Percentiles rank a stretch among this genome's conserved stretches.
Conservation (phyloP, 169 alveolate genomes). For the Plasmodium falciparum region DNA sequence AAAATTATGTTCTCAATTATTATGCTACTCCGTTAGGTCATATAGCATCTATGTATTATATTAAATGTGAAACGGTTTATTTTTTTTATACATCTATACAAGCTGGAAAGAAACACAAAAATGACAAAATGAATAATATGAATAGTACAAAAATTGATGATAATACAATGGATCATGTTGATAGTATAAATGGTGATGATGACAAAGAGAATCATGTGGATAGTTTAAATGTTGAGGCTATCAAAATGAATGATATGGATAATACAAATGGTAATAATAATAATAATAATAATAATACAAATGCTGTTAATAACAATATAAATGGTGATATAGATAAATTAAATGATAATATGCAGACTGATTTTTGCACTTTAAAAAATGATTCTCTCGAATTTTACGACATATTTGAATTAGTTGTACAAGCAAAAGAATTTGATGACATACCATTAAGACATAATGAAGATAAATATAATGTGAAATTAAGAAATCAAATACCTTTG, state of each 20-base stretch:
- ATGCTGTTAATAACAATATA: neutral
- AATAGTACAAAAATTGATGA: neutral
- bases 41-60: constrained; percentile 37
- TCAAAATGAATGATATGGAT: neutral
- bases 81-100: constrained; percentile 26
- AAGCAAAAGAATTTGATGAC: constrained; percentile 92
- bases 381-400: constrained; percentile 79
- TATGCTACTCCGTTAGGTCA: constrained; percentile 40
- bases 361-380: constrained; percentile 77
- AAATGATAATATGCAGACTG: constrained; percentile 12
- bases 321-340: neutral
- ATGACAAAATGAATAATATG: neutral
- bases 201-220: neutral
- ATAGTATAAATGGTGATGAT: neutral
- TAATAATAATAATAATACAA: neutral
- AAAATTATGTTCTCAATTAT: constrained; percentile 25
- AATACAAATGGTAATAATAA: neutral
- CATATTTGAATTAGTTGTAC: constrained; percentile 85
- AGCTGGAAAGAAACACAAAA: neutral
- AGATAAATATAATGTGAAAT: constrained; percentile 92
- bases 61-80: constrained; percentile 48
- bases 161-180: neutral
- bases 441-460: constrained; percentile 96
- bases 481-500: constrained; percentile 90
- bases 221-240: neutral